Base-by-base conservation (phyloP, 257 asterid species). In the Echium plantagineum region DNA sequence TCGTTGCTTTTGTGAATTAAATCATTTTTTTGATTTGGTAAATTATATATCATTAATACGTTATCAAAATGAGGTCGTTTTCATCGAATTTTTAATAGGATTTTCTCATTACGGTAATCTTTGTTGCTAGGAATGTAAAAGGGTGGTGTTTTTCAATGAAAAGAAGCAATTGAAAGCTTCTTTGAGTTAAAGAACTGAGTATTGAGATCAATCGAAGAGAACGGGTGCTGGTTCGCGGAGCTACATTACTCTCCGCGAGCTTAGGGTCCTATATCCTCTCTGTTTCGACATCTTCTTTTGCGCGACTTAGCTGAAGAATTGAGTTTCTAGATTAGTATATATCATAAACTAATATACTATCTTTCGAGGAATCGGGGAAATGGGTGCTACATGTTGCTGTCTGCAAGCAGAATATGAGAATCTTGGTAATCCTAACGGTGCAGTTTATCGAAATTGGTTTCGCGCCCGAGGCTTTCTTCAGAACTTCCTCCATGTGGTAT, bases 321-420 rank as follows among this genome's bases (percentile, higher is more conserved):
- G 28, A 6, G 20, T 53, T 53, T 53, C 20, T 8, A 19, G 12
- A 4, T 18, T 19, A 18, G 5, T 19, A 7, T 21, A 6, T 8
- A n/a, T 18, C 57, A 19, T 12, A 53, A n/a, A n/a, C 7, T 53
- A 53, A 12, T 17, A 53, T 53, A n/a, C 7, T 53, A 19, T 53
- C 28, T 15, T n/a, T 10, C 6, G 12, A n/a, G 7, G 2, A n/a
- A 5, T 56, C 6, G 19, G 19, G 20, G 74, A 69, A 57, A 85
- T 85, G 94, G 94, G 94, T 61, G 77, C 81, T 64, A 67, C 70
- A 52, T 85, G 94, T 73, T 85, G 94, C 78, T 83, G 89, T 68
- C 72, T 78, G 69, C 72, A 76, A 70, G 83, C 72, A 64, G 91
- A 81, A 2, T 85, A 66, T 32, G 94, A 79, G 57, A 85, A 85